Evolutionary conservation across 1,284 basidiomycete genomes (phyloP).

Genomic region (Cryptococcus sp.): DNA sequence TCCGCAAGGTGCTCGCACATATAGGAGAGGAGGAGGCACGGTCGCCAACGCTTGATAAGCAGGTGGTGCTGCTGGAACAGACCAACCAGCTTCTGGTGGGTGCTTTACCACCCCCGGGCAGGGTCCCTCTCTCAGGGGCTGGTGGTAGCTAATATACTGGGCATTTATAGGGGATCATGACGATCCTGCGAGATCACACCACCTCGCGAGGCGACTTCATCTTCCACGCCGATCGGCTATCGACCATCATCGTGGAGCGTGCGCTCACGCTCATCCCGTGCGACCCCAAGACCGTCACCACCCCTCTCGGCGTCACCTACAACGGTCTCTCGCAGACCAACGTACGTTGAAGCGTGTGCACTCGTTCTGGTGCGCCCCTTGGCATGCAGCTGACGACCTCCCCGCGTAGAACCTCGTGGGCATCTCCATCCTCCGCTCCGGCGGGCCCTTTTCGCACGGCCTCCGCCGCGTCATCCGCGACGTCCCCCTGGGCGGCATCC

Average conservation of each 20-base stretch:
- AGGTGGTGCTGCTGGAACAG: slow-evolving; percentile 63
- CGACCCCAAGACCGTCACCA: slow-evolving; percentile 60
- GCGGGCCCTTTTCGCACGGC: slow-evolving; percentile 86
- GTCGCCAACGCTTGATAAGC: slow-evolving; percentile 12
- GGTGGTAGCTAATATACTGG: background rate
- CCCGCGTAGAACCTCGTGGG: slow-evolving; percentile 37
- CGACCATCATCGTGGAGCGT: slow-evolving; percentile 78
- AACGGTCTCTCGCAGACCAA: slow-evolving; percentile 63
- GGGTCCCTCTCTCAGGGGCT: too few relatives aligned
- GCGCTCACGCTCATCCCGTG: slow-evolving; percentile 80
- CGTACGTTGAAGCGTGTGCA: slow-evolving; percentile 33
- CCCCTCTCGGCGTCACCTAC: slow-evolving; percentile 61
- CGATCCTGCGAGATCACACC: slow-evolving; percentile 69
- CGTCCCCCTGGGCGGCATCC: slow-evolving; percentile 78
- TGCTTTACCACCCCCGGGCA: too few relatives aligned
- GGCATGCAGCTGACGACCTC: background rate
- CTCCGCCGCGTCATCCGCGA: slow-evolving; percentile 83
- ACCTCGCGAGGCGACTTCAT: slow-evolving; percentile 75
- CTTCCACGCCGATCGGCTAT: slow-evolving; percentile 64
- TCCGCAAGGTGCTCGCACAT: slow-evolving; percentile 63
- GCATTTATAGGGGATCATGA: slow-evolving; percentile 71
- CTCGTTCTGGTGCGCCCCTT: background rate
- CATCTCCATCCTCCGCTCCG: slow-evolving; percentile 52
- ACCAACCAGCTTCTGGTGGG: slow-evolving; percentile 75
- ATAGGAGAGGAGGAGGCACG: slow-evolving; percentile 22